phyloP scores from a whole-genome alignment of 768 basidiomycete species.

The Lepiota venenata region DNA sequence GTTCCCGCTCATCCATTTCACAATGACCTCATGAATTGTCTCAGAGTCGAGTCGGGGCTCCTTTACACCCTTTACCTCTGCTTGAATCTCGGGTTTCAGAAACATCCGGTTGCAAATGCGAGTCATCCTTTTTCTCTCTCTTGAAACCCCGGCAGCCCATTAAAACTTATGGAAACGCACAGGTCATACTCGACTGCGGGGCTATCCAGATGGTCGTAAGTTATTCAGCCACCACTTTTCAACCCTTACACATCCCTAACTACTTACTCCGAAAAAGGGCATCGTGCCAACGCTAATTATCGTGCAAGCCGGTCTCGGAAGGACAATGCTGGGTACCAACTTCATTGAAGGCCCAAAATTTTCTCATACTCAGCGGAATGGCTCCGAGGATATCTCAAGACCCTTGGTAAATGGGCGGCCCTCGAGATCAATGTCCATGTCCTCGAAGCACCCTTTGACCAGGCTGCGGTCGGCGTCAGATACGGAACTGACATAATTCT shows the following conservation, averaged over 20 bases:
- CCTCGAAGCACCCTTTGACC: background rate
- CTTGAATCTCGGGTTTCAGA: constrained; percentile 25
- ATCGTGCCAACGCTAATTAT: constrained; percentile 34
- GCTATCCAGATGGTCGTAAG: constrained; percentile 29
- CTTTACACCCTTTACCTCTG: constrained; percentile 34
- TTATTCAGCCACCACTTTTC: background rate
- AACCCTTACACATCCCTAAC: background rate
- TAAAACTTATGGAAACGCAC: background rate
- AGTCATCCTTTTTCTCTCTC: background rate
- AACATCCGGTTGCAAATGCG: constrained; percentile 20
- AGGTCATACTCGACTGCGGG: constrained; percentile 19
- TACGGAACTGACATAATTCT: background rate
- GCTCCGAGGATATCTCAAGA: background rate
- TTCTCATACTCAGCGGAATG: background rate
- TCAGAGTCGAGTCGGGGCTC: constrained; percentile 36
- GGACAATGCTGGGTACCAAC: constrained; percentile 14
- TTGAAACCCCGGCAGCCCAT: background rate
- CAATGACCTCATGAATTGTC: background rate
- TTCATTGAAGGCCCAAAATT: background rate
- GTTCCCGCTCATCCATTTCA: background rate
- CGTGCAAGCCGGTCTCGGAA: constrained; percentile 29
- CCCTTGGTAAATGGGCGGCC: background rate
- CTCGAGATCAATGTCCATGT: background rate
- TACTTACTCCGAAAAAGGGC: constrained; percentile 14
- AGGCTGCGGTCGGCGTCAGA: background rate